phyloP scores from a whole-genome alignment of 768 basidiomycete genomes.

The Kwoniella newhampshirensis region DNA sequence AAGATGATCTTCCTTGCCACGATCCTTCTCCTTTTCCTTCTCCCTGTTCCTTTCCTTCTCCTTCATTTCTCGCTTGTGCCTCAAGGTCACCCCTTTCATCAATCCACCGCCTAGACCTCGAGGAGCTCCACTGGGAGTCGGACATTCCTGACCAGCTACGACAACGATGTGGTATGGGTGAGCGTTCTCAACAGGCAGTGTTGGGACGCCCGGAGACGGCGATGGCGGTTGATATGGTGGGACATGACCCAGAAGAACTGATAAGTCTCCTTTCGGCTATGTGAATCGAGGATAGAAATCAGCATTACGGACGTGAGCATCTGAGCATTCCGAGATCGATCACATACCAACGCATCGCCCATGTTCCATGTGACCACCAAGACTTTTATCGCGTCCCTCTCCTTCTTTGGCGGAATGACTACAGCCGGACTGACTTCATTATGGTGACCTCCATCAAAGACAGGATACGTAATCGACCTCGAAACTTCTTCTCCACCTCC shows the following conservation, averaged over 20 bases:
- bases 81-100: constrained; percentile 47
- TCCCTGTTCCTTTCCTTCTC: constrained; percentile 34
- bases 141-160: constrained; percentile 52
- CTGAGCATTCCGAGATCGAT: not conserved
- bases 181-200: constrained; percentile 32
- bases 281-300: not conserved
- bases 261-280: constrained; percentile 51
- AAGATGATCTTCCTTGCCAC: not conserved
- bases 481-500: not conserved
- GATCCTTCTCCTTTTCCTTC: constrained; percentile 25
- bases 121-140: constrained; percentile 49
- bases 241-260: constrained; percentile 43
- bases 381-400: constrained; percentile 49
- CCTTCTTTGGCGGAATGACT: constrained; percentile 10
- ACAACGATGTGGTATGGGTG: constrained; percentile 53
- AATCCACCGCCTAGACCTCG: constrained; percentile 51
- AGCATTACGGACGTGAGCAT: not conserved
- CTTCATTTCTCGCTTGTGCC: constrained; percentile 35
- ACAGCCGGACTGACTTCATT: not conserved
- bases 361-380: constrained; percentile 52
- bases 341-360: constrained; percentile 47
- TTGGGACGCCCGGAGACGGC: constrained; percentile 22
- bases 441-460: not conserved
- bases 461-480: constrained; percentile 4
- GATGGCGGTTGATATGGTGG: constrained; percentile 35